Conservation (phyloP, 106 monocot species). For the Vanilla planifolia region DNA sequence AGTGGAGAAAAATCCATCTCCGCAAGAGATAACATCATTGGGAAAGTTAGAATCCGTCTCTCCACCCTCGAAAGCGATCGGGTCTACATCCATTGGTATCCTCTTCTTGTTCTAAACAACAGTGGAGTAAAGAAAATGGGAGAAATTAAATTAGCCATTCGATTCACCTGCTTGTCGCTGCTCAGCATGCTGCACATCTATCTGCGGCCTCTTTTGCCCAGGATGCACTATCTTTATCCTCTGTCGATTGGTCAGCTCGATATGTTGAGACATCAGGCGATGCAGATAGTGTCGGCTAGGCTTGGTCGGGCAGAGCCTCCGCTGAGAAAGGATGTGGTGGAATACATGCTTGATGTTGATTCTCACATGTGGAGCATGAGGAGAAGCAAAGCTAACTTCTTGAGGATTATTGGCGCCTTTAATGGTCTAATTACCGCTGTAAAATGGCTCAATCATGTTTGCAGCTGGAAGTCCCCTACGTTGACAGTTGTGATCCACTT, state of each 20-base stretch:
- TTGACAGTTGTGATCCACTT: constrained; percentile 19
- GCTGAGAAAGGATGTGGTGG: constrained; percentile 5
- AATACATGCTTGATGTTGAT: constrained; percentile 19
- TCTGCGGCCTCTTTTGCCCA: neutral
- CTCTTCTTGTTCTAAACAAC: constrained; percentile 7
- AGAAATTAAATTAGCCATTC: constrained; percentile 5
- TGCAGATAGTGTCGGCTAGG: constrained; percentile 10
- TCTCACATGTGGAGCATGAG: constrained; percentile 14
- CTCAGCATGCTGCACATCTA: constrained; percentile 1
- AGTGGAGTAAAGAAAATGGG: constrained; percentile 17
- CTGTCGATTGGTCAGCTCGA: neutral
- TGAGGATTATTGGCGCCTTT: constrained; percentile 3
- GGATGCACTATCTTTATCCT: constrained; percentile 3
- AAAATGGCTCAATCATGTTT: constrained; percentile 10
- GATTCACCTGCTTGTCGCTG: constrained; percentile 13
- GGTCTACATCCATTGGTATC: constrained; percentile 13
- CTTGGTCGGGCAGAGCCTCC: constrained; percentile 14
- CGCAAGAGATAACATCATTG: constrained; percentile 4
- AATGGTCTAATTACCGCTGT: neutral
- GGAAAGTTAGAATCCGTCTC: constrained; percentile 17
- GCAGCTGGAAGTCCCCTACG: constrained; percentile 12
- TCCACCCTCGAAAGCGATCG: constrained; percentile 17
- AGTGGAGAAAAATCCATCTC: neutral
- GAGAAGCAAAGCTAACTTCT: constrained; percentile 24
- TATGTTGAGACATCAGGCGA: constrained; percentile 12